Evolutionary conservation across 169 alveolate genomes (phyloP).

Genomic region (Hepatocystis sp.): DNA sequence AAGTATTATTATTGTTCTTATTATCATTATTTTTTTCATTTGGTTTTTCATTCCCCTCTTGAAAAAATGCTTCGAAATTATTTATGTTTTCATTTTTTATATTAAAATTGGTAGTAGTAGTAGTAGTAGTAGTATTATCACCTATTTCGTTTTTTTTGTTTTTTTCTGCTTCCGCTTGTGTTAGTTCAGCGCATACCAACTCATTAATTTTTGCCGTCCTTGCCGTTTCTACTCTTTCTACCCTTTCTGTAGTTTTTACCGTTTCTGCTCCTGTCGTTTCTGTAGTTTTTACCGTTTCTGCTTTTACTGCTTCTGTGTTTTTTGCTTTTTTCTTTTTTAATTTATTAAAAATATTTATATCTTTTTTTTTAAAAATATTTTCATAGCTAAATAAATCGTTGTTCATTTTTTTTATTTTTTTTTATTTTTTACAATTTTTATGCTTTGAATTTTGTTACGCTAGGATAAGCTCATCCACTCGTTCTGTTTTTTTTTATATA

Average conservation of each 20-base stretch:
- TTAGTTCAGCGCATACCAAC: too few relatives aligned
- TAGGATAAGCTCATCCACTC: neutral
- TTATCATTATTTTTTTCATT: too few relatives aligned
- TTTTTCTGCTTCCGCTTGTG: too few relatives aligned
- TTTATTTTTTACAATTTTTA: neutral
- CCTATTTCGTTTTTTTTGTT: too few relatives aligned
- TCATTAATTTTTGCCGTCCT: neutral
- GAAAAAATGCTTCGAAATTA: too few relatives aligned
- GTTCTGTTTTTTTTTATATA: neutral
- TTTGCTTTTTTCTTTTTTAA: slow-evolving; percentile 15
- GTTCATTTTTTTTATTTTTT: slow-evolving; percentile 11
- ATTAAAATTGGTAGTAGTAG: too few relatives aligned
- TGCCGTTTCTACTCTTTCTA: neutral
- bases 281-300: neutral
- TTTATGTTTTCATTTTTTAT: too few relatives aligned
- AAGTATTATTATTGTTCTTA: too few relatives aligned
- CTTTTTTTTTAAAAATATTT: slow-evolving; percentile 40
- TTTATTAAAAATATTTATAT: slow-evolving; percentile 32
- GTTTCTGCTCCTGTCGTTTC: neutral
- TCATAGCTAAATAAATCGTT: slow-evolving; percentile 42
- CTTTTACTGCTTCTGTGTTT: neutral
- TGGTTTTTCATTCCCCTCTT: too few relatives aligned
- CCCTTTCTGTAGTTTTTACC: neutral
- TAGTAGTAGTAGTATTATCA: too few relatives aligned
- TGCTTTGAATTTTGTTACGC: neutral